Conservation (phyloP, 805 yeast species). For the Lipomyces anomalus region DNA sequence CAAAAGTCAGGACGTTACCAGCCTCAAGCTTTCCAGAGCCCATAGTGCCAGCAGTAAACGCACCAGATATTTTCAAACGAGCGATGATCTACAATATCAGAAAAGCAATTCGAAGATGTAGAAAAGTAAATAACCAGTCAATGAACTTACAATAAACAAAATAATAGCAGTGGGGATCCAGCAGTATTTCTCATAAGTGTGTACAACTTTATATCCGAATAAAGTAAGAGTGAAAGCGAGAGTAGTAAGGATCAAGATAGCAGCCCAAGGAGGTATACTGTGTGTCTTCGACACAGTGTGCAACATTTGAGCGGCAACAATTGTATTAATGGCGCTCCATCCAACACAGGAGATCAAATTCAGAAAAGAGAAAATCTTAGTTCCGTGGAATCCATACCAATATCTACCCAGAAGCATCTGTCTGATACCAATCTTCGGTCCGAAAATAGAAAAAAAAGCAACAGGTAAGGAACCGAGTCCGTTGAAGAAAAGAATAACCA, state of each 20-base stretch:
- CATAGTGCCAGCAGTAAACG: conserved; percentile 52
- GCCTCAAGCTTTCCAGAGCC: conserved; percentile 62
- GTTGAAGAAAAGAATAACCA: conserved; percentile 66
- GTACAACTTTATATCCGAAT: conserved; percentile 83
- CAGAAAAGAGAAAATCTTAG: conserved; percentile 67
- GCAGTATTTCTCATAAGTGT: conserved; percentile 72
- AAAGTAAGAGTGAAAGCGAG: too few species aligned
- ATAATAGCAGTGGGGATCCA: conserved; percentile 79
- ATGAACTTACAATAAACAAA: conserved; percentile 61
- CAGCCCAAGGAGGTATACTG: conserved; percentile 83
- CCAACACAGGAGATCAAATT: conserved; percentile 86
- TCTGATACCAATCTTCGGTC: conserved; percentile 78
- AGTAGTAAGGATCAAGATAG: too few species aligned
- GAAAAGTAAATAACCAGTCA: not conserved
- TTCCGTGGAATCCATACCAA: conserved; percentile 64
- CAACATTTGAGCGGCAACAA: conserved; percentile 80
- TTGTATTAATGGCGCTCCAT: conserved; percentile 91
- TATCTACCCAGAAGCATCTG: conserved; percentile 79
- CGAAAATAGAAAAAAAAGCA: conserved; percentile 76
- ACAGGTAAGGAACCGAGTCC: conserved; percentile 70
- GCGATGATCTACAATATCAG: too few species aligned
- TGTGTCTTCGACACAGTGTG: conserved; percentile 66
- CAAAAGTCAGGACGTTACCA: conserved; percentile 71
- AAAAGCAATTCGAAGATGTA: too few species aligned
- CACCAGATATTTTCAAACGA: conserved; percentile 60